Evolutionary conservation across 257 asterid species (phyloP).

Genomic region (Forsythia suspensa): DNA sequence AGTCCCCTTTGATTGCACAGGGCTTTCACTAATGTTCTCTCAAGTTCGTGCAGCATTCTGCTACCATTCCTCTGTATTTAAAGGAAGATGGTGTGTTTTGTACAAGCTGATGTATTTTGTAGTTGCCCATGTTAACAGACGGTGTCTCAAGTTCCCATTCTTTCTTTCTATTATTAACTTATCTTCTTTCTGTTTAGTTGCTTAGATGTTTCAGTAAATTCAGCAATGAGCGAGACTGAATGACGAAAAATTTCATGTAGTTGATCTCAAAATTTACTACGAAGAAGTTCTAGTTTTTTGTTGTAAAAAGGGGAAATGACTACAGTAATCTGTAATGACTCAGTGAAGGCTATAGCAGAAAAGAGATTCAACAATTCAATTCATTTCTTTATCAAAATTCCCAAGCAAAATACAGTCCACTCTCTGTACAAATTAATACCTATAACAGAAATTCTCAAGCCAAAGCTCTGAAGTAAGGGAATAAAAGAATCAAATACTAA

Average conservation of each 20-base stretch:
- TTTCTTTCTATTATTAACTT: neutral
- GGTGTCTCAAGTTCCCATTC: neutral
- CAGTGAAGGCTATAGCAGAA: neutral
- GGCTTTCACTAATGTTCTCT: neutral
- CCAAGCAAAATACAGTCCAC: neutral
- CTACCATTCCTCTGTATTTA: neutral
- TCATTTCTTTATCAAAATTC: neutral
- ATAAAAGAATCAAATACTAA: neutral
- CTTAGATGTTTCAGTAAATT: neutral
- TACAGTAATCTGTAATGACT: neutral
- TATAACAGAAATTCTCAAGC: neutral
- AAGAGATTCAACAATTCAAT: neutral
- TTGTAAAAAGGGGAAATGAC: neutral
- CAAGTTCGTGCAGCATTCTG: neutral
- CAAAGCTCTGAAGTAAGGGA: neutral
- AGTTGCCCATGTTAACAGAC: conserved; percentile 3
- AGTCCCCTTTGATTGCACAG: neutral
- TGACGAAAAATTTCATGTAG: neutral
- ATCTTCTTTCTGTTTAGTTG: neutral
- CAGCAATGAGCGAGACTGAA: neutral
- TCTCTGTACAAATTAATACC: neutral
- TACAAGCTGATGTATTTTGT: conserved; percentile 31
- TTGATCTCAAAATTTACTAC: neutral
- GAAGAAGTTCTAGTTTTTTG: neutral
- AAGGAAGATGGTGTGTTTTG: conserved; percentile 17